Percentiles rank a stretch among this genome's conserved stretches.
Evolutionary conservation across 177 flowering plant genomes (phyloP).

Genomic region (Vitis hybrid): DNA sequence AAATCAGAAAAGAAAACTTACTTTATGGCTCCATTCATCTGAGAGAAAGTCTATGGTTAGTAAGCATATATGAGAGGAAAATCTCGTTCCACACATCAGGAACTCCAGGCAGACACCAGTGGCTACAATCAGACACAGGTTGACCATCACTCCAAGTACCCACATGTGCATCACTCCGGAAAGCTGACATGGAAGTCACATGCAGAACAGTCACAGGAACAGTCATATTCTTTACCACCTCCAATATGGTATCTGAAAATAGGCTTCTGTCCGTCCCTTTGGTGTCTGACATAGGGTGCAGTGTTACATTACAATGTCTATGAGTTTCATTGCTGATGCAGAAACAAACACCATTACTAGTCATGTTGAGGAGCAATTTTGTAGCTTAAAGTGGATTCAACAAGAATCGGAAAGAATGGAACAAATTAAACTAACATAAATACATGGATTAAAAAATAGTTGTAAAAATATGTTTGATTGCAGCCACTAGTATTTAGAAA

Average conservation of each 20-base stretch:
- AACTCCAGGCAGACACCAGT: slow-evolving; percentile 93
- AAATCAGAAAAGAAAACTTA: slow-evolving; percentile 7
- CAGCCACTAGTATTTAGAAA: no score
- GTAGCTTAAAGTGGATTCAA: not conserved
- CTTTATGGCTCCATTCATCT: slow-evolving; percentile 10
- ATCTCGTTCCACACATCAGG: slow-evolving; percentile 91
- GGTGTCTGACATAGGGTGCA: slow-evolving; percentile 39
- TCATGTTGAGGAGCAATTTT: not conserved
- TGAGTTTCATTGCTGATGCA: slow-evolving; percentile 36
- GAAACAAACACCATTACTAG: not conserved
- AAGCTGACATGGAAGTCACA: slow-evolving; percentile 71
- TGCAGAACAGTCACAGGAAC: slow-evolving; percentile 65
- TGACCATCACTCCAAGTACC: slow-evolving; percentile 71
- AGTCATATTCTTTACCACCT: slow-evolving; percentile 57
- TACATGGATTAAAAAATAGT: no score
- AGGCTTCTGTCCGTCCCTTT: slow-evolving; percentile 41
- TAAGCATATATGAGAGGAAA: slow-evolving; percentile 49
- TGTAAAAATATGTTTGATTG: no score
- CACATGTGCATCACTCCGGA: slow-evolving; percentile 77
- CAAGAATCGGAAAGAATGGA: no score
- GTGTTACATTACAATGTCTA: slow-evolving; percentile 62
- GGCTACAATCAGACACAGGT: slow-evolving; percentile 73
- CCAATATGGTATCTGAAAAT: slow-evolving; percentile 50
- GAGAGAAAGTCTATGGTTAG: slow-evolving; percentile 8
- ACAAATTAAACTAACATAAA: not conserved